Base-by-base conservation (phyloP, 75 land plant genomes). In the Azolla pinnata region DNA sequence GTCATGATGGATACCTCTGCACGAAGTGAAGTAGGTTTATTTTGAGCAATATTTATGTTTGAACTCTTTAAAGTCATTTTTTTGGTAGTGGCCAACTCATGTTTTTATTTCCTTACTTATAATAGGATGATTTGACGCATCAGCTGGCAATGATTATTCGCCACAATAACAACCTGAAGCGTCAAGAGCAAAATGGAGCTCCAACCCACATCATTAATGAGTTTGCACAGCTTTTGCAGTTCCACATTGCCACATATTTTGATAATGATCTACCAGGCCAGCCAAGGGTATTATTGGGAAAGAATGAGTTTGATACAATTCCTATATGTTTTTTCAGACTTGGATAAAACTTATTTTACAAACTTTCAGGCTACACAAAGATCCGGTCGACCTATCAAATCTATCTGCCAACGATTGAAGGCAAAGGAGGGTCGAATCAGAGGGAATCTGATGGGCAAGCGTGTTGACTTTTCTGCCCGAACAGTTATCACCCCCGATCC, bases 401-500 rank as follows among this genome's bases (percentile, higher is more conserved):
- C 99, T 29, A 90, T 95, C 2, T 95, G 92, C 61, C 88, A 84
- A 40, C 78, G 99, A 58, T 83, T 95, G 30, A 95, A 95, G 81
- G 97, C 99, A 20, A 90, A 95, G 64, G 99, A 95, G 60, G 99
- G 99, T 20, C 81, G 99, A 26, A 90, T 95, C 16, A 72, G 99
- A 61, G 99, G 99, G 16, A 95, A 95, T 64, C 74, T 95, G 63
- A 95, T 95, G 99, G 99, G 99, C 3, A 95, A 95, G 61, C 82
- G 99, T 63, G 99, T 95, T 20, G 99, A 95, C 63, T 95, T 95
- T 64, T 95, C 99, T 32, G 99, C 99, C 4, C 79, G 99, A 27
- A 90, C 99, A 30, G 99, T 95, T 44, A 95, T 95, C n/a, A 95
- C 99, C 4, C 92, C 99, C 8, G 99, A 95, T 74, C 97, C 99